These are phyloP conservation scores for Backusella australiensis DNA, from an alignment of 192 early-diverging fungal genomes.

Conservation along the genomic window DNA sequence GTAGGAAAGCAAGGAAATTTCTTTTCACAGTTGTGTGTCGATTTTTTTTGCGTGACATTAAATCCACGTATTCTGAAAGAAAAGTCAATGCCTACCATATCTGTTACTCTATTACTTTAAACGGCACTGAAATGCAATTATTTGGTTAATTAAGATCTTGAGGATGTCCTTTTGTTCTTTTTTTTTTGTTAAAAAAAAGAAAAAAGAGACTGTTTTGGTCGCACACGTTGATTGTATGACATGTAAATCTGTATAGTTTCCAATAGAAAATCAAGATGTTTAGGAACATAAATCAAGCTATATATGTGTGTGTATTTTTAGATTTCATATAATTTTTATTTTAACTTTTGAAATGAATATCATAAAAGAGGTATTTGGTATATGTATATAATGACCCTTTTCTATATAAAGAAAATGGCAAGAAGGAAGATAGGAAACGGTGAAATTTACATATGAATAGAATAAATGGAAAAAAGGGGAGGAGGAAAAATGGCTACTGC, in stretches of 20 bases:
- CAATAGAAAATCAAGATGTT: constrained; percentile 1
- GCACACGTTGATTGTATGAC: background rate
- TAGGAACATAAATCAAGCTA: background rate
- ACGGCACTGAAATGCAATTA: background rate
- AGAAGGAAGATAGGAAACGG: background rate
- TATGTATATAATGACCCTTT: background rate
- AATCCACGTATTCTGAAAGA: background rate
- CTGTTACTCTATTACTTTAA: background rate
- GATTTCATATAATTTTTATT: background rate
- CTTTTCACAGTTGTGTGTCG: background rate
- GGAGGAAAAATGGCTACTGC: background rate
- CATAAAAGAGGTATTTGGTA: background rate
- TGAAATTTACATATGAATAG: background rate
- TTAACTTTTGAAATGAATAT: background rate
- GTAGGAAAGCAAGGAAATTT: background rate
- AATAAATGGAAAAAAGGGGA: background rate
- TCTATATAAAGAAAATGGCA: background rate
- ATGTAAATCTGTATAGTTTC: background rate
- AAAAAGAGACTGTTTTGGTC: background rate
- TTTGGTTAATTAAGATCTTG: constrained; percentile 5
- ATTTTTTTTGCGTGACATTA: background rate
- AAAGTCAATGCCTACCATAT: background rate
- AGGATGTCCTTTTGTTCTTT: background rate
- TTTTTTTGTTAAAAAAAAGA: background rate
- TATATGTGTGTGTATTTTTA: background rate